These are phyloP conservation scores for Acrocalymma vagum DNA, from an alignment of 2,329 filamentous ascomycete species.

Conservation along the genomic window DNA sequence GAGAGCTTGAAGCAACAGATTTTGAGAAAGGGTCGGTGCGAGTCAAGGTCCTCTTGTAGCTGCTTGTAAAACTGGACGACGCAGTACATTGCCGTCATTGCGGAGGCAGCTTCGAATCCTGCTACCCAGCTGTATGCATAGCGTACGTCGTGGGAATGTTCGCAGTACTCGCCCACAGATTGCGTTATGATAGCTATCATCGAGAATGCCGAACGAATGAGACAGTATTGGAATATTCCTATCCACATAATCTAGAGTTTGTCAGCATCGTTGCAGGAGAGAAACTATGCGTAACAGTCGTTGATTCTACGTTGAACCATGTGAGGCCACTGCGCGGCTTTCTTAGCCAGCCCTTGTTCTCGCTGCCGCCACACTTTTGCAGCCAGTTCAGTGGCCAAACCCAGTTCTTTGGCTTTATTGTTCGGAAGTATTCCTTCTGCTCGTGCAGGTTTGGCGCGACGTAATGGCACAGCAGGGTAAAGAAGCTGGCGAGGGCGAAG, in stretches of 20 bases:
- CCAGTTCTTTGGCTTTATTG: constrained; percentile 75
- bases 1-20: constrained; percentile 88
- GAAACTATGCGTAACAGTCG: not conserved
- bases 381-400: constrained; percentile 77
- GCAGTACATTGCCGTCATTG: constrained; percentile 88
- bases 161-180: constrained; percentile 75
- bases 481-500: constrained; percentile 88
- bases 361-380: constrained; percentile 73
- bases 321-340: constrained; percentile 83
- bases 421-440: constrained; percentile 83
- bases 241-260: constrained; percentile 73
- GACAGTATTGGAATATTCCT: constrained; percentile 85
- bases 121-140: constrained; percentile 89
- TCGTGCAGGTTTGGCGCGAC: constrained; percentile 78
- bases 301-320: constrained; percentile 79
- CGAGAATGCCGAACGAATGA: constrained; percentile 81
- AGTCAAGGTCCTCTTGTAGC: constrained; percentile 71
- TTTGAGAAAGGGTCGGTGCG: constrained; percentile 79
- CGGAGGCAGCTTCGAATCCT: constrained; percentile 73
- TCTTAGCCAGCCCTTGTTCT: constrained; percentile 71
- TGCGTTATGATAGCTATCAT: constrained; percentile 79
- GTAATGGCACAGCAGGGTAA: constrained; percentile 82
- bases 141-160: constrained; percentile 76
- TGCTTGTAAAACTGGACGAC: constrained; percentile 88
- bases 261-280: constrained; percentile 23